Base-by-base conservation (phyloP, 108 stramenopile species). In the Cyclotella cryptica region DNA sequence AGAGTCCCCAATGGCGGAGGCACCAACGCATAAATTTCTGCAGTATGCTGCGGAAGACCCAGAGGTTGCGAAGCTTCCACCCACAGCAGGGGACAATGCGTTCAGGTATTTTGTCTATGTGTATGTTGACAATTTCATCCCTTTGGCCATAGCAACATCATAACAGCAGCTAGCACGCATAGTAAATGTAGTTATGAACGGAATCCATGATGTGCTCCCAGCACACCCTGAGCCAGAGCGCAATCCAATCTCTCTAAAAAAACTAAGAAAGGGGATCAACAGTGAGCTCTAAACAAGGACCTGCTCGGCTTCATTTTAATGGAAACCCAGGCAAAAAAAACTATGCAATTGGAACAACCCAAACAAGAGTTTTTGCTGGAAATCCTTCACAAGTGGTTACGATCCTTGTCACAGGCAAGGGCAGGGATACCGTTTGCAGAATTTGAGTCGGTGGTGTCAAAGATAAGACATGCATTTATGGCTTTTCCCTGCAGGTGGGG, bases 161-260 rank as follows among this genome's bases (percentile, higher is more conserved):
- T 6, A 39, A 21, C 1, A 61, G 30, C 60, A 39, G n/a, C n/a
- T 61, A 4, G 18, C 13, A 39, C 60, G 35, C 12, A 1, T 61
- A 13, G 12, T 30, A 30, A 39, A 35, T 13, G 60, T 30, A 39
- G 35, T 61, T 3, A 61, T 61, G 60, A 29, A 61, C 6, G 35
- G 35, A 35, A 35, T 35, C 2, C 35, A 35, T 35, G 6, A 35
- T 35, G 35, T 35, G 35, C 35, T 61, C 19, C 60, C 60, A 8
- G 3, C 60, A 30, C 30, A 61, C 35, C 11, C 12, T 15, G 60
- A 61, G 12, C 30, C 29, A 15, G 35, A 15, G 15, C 29, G 35
- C 10, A 12, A 61, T n/a, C 60, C 35, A 26, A 13, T 61, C 12
- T 61, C 60, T 12, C 19, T 61, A n/a, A 61, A 61, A 30, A 61